Conservation (phyloP, 139 green algal genomes). For the Coccomyxa sp. region DNA sequence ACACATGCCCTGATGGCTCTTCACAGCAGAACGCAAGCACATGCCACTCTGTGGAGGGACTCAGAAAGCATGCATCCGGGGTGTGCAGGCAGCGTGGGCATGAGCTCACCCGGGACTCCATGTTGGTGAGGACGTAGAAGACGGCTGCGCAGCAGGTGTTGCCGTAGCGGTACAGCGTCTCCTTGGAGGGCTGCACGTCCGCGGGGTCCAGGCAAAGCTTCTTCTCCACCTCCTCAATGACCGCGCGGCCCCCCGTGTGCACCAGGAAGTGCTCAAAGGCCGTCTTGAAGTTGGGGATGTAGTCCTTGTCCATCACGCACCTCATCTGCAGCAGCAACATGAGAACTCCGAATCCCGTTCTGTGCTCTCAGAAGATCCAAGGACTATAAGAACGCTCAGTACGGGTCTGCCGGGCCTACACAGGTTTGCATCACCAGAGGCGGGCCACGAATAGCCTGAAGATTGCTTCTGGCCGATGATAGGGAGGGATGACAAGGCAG, state of each 20-base stretch:
- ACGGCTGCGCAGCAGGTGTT: conserved; percentile 44
- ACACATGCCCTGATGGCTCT: neutral
- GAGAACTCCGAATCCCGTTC: no score
- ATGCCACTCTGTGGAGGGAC: no score
- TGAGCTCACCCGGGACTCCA: conserved; percentile 23
- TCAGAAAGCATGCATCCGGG: no score
- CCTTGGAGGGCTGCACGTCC: conserved; percentile 42
- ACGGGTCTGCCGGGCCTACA: no score
- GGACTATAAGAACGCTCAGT: no score
- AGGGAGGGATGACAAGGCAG: no score
- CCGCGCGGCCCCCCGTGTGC: conserved; percentile 54
- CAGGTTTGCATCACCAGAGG: no score
- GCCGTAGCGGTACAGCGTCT: conserved; percentile 43
- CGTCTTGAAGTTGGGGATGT: conserved; percentile 96
- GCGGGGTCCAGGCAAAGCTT: conserved; percentile 51
- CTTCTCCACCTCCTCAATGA: conserved; percentile 74
- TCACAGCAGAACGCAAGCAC: neutral
- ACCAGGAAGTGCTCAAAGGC: conserved; percentile 98
- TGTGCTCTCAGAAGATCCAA: no score
- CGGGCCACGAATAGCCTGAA: no score
- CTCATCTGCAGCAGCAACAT: neutral
- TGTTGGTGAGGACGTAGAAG: conserved; percentile 50
- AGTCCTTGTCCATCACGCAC: conserved; percentile 37
- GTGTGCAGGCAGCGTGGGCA: neutral
- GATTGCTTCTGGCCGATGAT: no score